A percentile compares a stretch with the other conserved stretches of the same genome.
These are phyloP conservation scores for Psilocybe cyanescens DNA, from an alignment of 768 basidiomycete genomes.

Conservation along the genomic window DNA sequence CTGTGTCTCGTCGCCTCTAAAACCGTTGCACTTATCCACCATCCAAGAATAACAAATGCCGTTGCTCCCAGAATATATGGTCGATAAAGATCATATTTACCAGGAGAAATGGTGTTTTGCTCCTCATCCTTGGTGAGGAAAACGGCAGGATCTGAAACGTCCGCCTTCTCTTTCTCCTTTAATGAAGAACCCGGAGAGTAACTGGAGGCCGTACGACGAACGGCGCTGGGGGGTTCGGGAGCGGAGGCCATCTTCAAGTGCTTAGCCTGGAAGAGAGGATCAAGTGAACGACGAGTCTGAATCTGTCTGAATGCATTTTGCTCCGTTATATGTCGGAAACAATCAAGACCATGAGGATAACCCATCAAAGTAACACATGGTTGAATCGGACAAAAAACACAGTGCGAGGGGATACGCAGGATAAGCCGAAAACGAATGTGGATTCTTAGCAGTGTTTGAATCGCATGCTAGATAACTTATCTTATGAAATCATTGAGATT, in stretches of 20 bases:
- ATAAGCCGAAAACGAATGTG: neutral
- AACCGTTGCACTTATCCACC: conserved; percentile 84
- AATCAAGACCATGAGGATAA: conserved; percentile 5
- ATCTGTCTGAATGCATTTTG: neutral
- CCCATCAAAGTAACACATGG: conserved; percentile 7
- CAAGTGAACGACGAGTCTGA: neutral
- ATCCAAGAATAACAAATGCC: conserved; percentile 71
- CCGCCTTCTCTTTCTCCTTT: conserved; percentile 12
- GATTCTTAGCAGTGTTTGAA: neutral
- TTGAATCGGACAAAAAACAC: neutral
- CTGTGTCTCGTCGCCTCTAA: conserved; percentile 71
- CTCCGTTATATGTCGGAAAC: neutral
- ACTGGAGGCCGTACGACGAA: conserved; percentile 10
- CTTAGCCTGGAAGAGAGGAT: conserved; percentile 2
- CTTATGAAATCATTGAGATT: neutral
- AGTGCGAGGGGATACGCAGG: neutral
- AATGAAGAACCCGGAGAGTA: conserved; percentile 4
- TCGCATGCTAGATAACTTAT: neutral
- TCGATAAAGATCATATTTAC: conserved; percentile 45
- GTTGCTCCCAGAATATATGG: conserved; percentile 59
- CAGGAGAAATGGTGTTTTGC: conserved; percentile 3
- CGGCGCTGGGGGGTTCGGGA: conserved; percentile 4
- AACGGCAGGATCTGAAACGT: conserved; percentile 6
- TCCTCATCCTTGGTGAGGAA: conserved; percentile 7
- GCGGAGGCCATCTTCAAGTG: conserved; percentile 11